These are phyloP conservation scores for Basidiobolus meristosporus DNA, from an alignment of 371 early-diverging fungal genomes.

Conservation along the genomic window DNA sequence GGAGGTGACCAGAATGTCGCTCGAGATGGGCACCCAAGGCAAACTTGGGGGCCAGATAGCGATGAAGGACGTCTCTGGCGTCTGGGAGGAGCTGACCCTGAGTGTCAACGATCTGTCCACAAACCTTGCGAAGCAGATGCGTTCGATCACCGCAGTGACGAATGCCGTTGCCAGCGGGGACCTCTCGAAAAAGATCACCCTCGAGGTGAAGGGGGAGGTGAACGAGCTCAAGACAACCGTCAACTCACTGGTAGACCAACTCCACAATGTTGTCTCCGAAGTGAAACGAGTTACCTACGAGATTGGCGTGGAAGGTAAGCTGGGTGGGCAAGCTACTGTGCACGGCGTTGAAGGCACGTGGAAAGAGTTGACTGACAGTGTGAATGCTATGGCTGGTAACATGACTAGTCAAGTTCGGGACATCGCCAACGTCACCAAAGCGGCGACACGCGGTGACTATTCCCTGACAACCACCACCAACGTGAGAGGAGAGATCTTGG, in stretches of 20 bases:
- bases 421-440: constrained; percentile 18
- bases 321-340: constrained; percentile 33
- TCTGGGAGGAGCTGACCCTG: constrained; percentile 30
- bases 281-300: constrained; percentile 26
- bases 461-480: constrained; percentile 23
- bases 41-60: constrained; percentile 23
- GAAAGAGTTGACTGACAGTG: constrained; percentile 37
- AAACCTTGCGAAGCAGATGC: constrained; percentile 27
- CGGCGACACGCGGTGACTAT: constrained; percentile 24
- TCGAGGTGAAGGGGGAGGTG: constrained; percentile 24
- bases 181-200: constrained; percentile 18
- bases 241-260: constrained; percentile 28
- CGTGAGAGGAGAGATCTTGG: constrained; percentile 23
- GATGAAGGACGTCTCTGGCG: constrained; percentile 24
- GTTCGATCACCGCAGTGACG: constrained; percentile 22
- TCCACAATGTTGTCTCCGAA: constrained; percentile 22
- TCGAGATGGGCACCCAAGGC: constrained; percentile 27
- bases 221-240: constrained; percentile 26
- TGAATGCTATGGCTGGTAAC: constrained; percentile 23
- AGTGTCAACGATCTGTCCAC: constrained; percentile 25
- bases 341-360: constrained; percentile 33
- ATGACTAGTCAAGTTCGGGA: constrained; percentile 13
- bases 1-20: constrained; percentile 26
- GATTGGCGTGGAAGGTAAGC: constrained; percentile 28
- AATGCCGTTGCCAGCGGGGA: constrained; percentile 27